A percentile compares a stretch with the other conserved stretches of the same genome.
phyloP scores from a whole-genome alignment of 306 rosid genomes.

The Casuarina equisetifolia region DNA sequence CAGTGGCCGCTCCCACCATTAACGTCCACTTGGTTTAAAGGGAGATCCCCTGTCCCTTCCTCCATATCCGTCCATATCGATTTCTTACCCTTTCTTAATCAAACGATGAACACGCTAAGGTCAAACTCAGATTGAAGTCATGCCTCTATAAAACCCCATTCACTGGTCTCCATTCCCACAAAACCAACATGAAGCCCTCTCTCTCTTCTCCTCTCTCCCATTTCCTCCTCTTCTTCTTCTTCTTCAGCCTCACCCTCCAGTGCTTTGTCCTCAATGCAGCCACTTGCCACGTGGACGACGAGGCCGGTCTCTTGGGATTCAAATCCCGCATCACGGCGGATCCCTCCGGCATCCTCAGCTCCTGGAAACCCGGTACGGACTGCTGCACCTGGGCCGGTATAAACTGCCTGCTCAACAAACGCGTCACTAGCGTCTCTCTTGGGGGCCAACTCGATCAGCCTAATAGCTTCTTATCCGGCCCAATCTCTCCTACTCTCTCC shows the following conservation, averaged over 20 bases:
- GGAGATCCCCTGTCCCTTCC: too few relatives aligned
- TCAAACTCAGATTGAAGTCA: not conserved
- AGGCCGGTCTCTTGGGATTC: slow-evolving; percentile 63
- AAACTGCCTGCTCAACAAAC: slow-evolving; percentile 36
- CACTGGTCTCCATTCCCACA: not conserved
- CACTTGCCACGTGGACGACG: slow-evolving; percentile 62
- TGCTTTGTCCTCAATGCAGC: slow-evolving; percentile 32
- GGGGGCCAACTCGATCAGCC: slow-evolving; percentile 41
- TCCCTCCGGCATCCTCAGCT: slow-evolving; percentile 55
- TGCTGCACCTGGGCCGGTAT: slow-evolving; percentile 78
- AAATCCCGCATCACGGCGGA: slow-evolving; percentile 71
- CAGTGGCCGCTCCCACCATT: not conserved
- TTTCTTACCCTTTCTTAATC: too few relatives aligned
- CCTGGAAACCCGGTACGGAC: slow-evolving; percentile 63
- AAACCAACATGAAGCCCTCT: slow-evolving; percentile 1
- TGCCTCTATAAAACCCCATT: too few relatives aligned
- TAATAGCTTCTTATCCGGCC: slow-evolving; percentile 44
- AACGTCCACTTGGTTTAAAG: not conserved
- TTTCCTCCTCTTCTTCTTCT: slow-evolving; percentile 11
- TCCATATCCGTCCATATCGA: too few relatives aligned
- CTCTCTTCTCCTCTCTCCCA: not conserved
- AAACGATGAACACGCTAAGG: too few relatives aligned
- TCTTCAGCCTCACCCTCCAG: slow-evolving; percentile 8
- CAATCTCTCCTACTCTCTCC: slow-evolving; percentile 58
- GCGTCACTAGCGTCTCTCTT: slow-evolving; percentile 45